These are phyloP conservation scores for Epichloe bromicola DNA, from an alignment of 2,329 filamentous ascomycete genomes.

Conservation along the genomic window DNA sequence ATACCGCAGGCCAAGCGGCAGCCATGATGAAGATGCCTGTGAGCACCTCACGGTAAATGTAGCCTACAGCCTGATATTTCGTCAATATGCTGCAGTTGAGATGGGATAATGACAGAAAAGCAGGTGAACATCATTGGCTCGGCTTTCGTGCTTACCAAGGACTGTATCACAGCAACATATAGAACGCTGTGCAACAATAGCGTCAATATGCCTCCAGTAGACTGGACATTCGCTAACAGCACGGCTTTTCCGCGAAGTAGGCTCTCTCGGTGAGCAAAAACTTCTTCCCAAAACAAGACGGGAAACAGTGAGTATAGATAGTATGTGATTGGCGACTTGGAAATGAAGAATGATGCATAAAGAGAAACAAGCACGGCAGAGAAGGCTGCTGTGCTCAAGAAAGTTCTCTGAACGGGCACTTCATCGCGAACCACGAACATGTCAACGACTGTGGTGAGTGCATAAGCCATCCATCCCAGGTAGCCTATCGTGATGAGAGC, in stretches of 20 bases:
- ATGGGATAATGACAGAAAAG: not conserved
- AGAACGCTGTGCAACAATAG: conserved; percentile 50
- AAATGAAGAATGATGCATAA: conserved; percentile 68
- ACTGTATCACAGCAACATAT: conserved; percentile 67
- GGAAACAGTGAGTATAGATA: conserved; percentile 90
- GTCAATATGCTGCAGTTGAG: not conserved
- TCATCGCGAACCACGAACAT: conserved; percentile 15
- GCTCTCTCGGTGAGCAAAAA: conserved; percentile 64
- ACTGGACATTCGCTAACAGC: conserved; percentile 57
- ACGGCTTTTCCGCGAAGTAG: conserved; percentile 51
- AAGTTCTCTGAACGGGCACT: conserved; percentile 49
- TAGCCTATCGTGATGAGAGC: conserved; percentile 84
- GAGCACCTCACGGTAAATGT: conserved; percentile 80
- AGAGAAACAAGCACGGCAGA: conserved; percentile 62
- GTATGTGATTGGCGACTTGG: conserved; percentile 70
- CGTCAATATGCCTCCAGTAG: conserved; percentile 40
- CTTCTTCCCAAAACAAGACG: conserved; percentile 91
- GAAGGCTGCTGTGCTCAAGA: conserved; percentile 50
- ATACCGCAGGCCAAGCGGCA: conserved; percentile 62
- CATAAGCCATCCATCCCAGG: conserved; percentile 89
- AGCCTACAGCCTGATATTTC: conserved; percentile 61
- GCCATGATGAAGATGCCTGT: conserved; percentile 67
- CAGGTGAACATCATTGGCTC: not conserved
- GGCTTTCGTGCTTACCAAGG: conserved; percentile 44
- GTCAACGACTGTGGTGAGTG: conserved; percentile 77